These are phyloP conservation scores for Xylariaceae sp. DNA, from an alignment of 2,329 filamentous ascomycete genomes.

Conservation along the genomic window DNA sequence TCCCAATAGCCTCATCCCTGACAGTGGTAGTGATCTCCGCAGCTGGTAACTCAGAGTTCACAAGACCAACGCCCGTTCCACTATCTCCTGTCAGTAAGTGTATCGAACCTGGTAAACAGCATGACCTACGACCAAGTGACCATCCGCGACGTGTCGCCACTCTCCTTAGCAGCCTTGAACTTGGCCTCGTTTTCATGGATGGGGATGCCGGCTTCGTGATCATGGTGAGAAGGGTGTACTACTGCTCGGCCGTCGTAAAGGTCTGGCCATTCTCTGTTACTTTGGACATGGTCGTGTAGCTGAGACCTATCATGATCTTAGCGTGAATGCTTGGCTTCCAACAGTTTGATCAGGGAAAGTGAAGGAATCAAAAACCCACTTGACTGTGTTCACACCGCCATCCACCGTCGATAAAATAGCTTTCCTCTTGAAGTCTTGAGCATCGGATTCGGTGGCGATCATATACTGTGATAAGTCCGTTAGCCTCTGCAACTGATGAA, in stretches of 20 bases:
- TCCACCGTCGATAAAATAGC: conserved; percentile 33
- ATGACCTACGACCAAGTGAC: conserved; percentile 34
- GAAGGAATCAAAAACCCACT: conserved; percentile 24
- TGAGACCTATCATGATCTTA: conserved; percentile 22
- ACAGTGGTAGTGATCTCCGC: conserved; percentile 28
- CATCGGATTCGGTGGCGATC: conserved; percentile 34
- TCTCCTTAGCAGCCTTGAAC: conserved; percentile 24
- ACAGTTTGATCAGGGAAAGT: not conserved
- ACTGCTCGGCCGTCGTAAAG: conserved; percentile 32
- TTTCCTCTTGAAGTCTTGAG: conserved; percentile 31
- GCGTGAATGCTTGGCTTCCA: not conserved
- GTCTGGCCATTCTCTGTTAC: conserved; percentile 28
- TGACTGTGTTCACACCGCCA: conserved; percentile 34
- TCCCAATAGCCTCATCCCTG: conserved; percentile 24
- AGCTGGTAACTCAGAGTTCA: conserved; percentile 26
- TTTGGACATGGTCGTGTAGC: conserved; percentile 32
- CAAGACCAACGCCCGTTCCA: conserved; percentile 29
- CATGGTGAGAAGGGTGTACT: conserved; percentile 26
- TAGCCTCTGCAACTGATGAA: not conserved
- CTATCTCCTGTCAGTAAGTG: conserved; percentile 13
- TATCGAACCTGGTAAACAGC: not conserved
- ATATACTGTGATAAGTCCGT: conserved; percentile 30
- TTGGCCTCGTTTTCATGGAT: conserved; percentile 28
- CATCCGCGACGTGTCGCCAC: conserved; percentile 27
- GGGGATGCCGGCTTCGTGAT: conserved; percentile 24